Percentiles rank a stretch among this genome's conserved stretches.
Conservation (phyloP, 1,284 basidiomycete genomes). For the Malassezia sympodialis region DNA sequence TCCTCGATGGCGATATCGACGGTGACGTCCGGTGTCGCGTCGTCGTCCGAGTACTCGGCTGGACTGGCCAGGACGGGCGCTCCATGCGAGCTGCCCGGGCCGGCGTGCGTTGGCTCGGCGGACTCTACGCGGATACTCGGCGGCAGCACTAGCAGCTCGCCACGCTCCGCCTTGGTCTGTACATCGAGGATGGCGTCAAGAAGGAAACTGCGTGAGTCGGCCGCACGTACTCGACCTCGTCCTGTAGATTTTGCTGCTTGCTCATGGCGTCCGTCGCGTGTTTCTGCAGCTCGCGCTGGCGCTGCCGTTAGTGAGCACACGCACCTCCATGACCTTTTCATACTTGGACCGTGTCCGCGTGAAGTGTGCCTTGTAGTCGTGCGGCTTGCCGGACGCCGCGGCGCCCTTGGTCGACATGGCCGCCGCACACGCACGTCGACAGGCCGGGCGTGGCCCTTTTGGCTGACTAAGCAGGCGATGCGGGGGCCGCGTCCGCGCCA, state of each 20-base stretch:
- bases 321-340: slow-evolving; percentile 14
- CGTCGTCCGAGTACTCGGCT: slow-evolving; percentile 12
- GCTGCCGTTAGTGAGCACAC: slow-evolving; percentile 6
- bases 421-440: background rate
- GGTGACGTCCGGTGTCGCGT: background rate
- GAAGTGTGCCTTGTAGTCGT: slow-evolving; percentile 19
- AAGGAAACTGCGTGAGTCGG: slow-evolving; percentile 5
- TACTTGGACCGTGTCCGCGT: slow-evolving; percentile 8
- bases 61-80: background rate
- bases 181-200: slow-evolving; percentile 10
- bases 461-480: background rate
- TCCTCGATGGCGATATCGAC: background rate
- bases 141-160: background rate
- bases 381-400: background rate
- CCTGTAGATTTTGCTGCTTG: slow-evolving; percentile 12
- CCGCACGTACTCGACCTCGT: slow-evolving; percentile 13
- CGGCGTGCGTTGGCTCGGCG: background rate
- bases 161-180: background rate
- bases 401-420: slow-evolving; percentile 7
- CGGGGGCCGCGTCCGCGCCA: background rate
- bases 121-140: background rate
- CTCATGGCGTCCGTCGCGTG: slow-evolving; percentile 1
- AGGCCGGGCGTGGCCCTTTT: background rate
- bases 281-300: slow-evolving; percentile 4
- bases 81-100: background rate